Evolutionary conservation across 2,329 filamentous ascomycete species (phyloP), one percentile per base, ranked within the genome.

Genomic region (Dendryphion nanum): DNA sequence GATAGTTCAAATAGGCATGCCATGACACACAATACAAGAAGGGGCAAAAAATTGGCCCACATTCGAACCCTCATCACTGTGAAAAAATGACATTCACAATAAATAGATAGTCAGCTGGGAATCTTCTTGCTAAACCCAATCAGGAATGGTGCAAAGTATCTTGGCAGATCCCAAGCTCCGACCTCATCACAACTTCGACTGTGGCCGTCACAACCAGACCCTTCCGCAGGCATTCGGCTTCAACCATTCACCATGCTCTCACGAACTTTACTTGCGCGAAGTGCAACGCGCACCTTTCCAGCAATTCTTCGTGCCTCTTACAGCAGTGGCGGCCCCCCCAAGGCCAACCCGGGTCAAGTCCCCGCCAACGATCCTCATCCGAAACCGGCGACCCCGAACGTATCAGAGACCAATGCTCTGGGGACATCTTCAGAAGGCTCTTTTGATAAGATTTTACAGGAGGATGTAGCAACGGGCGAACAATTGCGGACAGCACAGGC

Each of bases 401-500:
- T 82, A 47, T 82, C 79, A 38, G 73, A 72, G 54, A 81, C 78
- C 59, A 84, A 84, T 67, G 78, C 75, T 42, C 63, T 73, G 14
- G 74, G 80, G 55, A 77, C 63, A 47, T 75, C 51, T 50, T 73
- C 68, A 47, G 70, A 66, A 38, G 71, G 72, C 24, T 61, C 64
- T n/a, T 66, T 69, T 47, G 78, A 82, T 53, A 64, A 67, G 28
- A 60, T 72, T 2, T 52, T 84, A 42, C 72, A 78, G 59, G 82
- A 85, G 62, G 67, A 66, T 29, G 68, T 74, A 5, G 71, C 72
- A 44, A 45, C 53, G 19, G 78, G 68, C 15, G 81, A 84, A 67
- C 64, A 74, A 43, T 69, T 73, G 56, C 74, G 80, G 47, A 70
- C 77, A 40, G 69, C 75, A 66, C 93, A 98, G 74, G 88, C 91